Conservation (phyloP, 352 stramenopile species). For the Achlya hypogyna region DNA sequence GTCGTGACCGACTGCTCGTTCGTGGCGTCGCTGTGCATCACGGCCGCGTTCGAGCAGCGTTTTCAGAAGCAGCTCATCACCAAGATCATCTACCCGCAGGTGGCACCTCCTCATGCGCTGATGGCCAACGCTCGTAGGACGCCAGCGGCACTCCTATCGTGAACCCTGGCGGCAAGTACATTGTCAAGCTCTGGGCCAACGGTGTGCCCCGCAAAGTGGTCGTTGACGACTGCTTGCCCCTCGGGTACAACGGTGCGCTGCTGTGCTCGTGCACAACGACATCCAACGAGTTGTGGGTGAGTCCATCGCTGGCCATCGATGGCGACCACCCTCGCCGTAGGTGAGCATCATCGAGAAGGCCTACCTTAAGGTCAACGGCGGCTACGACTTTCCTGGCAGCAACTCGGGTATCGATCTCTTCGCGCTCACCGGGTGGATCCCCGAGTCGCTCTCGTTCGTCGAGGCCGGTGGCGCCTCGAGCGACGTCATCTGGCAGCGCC, state of each 20-base stretch:
- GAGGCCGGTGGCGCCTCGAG: constrained; percentile 28
- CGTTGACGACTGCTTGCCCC: constrained; percentile 92
- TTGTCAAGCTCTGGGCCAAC: constrained; percentile 96
- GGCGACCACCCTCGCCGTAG: constrained; percentile 17
- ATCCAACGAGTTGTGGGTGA: constrained; percentile 68
- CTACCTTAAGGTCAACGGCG: constrained; percentile 96
- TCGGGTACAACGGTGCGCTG: constrained; percentile 60
- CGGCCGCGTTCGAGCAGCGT: constrained; percentile 85
- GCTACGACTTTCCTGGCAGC: constrained; percentile 95
- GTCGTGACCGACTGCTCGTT: constrained; percentile 91
- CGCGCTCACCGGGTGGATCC: constrained; percentile 97
- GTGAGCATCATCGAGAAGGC: constrained; percentile 98
- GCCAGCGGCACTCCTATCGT: constrained; percentile 39
- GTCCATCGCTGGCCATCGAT: neutral
- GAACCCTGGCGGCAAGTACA: constrained; percentile 93
- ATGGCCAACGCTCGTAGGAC: constrained; percentile 21
- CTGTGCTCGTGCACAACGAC: constrained; percentile 76
- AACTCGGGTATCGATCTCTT: constrained; percentile 97
- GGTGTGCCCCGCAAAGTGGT: constrained; percentile 89
- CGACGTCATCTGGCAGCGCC: constrained; percentile 77
- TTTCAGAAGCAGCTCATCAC: constrained; percentile 88
- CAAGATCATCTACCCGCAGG: constrained; percentile 93
- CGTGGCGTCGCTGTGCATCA: constrained; percentile 88
- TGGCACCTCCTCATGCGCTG: constrained; percentile 35
- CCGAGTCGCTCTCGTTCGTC: constrained; percentile 83